Percentiles rank a stretch among this genome's conserved stretches.
Conservation (phyloP, 495 filamentous ascomycete species). For the Cairneyella variabilis region DNA sequence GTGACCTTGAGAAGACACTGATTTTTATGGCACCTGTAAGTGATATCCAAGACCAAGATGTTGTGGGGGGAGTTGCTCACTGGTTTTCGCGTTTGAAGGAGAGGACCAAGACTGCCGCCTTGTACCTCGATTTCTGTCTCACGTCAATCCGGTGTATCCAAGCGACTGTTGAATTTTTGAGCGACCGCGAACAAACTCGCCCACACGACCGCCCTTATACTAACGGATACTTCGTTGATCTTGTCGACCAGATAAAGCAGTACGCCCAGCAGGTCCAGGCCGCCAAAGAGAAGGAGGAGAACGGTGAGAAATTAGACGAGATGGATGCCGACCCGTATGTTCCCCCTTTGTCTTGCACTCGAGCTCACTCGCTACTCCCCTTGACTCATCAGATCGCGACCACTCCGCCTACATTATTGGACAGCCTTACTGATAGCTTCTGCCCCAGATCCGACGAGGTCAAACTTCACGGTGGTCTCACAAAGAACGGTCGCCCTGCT, state of each 20-base stretch:
- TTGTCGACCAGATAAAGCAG: constrained; percentile 77
- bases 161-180: constrained; percentile 72
- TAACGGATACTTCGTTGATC: constrained; percentile 91
- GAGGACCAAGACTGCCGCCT: constrained; percentile 58
- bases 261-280: constrained; percentile 59
- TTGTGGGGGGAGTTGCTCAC: constrained; percentile 64
- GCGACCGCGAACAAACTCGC: constrained; percentile 74
- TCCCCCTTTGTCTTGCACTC: background rate
- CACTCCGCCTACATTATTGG: background rate
- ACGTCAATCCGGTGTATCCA: constrained; percentile 82
- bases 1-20: constrained; percentile 87
- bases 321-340: constrained; percentile 54
- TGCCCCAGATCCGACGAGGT: constrained; percentile 59
- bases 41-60: constrained; percentile 43
- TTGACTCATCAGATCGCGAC: too few species aligned
- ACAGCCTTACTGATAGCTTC: constrained; percentile 33
- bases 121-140: constrained; percentile 82
- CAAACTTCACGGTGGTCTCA: constrained; percentile 69
- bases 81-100: constrained; percentile 63
- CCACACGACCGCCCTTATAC: constrained; percentile 83
- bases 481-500: constrained; percentile 69
- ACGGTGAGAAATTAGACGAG: constrained; percentile 37
- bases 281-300: constrained; percentile 42
- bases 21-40: constrained; percentile 86
- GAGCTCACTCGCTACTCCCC: background rate